These are phyloP conservation scores for Funneliformis caledonium DNA, from an alignment of 371 early-diverging fungal genomes.

Conservation along the genomic window DNA sequence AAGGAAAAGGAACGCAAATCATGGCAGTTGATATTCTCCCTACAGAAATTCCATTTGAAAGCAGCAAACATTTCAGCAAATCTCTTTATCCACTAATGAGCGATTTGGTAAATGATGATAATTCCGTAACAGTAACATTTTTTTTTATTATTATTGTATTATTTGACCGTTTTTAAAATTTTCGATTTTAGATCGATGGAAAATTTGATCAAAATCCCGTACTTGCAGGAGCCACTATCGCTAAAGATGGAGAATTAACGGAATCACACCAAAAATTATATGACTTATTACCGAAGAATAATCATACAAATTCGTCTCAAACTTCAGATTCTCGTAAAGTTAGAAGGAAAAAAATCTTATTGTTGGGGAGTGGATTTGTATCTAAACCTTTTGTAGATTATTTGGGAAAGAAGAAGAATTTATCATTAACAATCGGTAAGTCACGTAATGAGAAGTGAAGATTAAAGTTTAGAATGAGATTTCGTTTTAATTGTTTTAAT, in stretches of 20 bases:
- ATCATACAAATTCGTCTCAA: background rate
- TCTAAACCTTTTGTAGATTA: slow-evolving; percentile 90
- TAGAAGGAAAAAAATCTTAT: slow-evolving; percentile 64
- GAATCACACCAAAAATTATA: slow-evolving; percentile 58
- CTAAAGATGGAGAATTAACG: slow-evolving; percentile 70
- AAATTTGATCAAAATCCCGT: slow-evolving; percentile 67
- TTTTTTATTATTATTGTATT: slow-evolving; percentile 3
- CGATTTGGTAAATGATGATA: slow-evolving; percentile 65
- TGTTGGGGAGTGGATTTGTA: slow-evolving; percentile 95
- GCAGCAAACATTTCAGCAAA: slow-evolving; percentile 90
- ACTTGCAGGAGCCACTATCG: slow-evolving; percentile 78
- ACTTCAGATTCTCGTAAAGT: background rate
- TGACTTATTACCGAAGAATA: slow-evolving; percentile 45
- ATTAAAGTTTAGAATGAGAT: background rate
- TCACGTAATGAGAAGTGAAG: background rate
- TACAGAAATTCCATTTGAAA: slow-evolving; percentile 93
- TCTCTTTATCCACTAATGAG: slow-evolving; percentile 81
- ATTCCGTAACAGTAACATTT: background rate
- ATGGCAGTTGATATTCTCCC: slow-evolving; percentile 97
- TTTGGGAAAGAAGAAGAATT: slow-evolving; percentile 66
- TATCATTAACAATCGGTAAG: slow-evolving; percentile 76
- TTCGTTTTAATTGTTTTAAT: background rate
- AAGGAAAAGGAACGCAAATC: slow-evolving; percentile 85
- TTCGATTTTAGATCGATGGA: slow-evolving; percentile 54
- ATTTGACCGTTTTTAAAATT: background rate